Conservation (phyloP, 805 yeast species). For the Scheffersomyces ergatensis region DNA sequence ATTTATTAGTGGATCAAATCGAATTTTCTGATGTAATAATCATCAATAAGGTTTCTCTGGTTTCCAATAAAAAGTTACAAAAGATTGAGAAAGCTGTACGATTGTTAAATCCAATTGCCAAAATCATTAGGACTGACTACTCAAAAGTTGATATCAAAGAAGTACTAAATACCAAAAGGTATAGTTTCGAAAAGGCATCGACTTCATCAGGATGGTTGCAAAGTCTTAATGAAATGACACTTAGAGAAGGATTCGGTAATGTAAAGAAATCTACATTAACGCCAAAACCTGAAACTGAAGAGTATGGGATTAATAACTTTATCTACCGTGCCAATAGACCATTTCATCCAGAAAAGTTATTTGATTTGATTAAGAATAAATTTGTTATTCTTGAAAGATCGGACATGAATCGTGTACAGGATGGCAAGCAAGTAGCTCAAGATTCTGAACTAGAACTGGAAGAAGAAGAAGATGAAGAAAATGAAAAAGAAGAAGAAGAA, state of each 20-base stretch:
- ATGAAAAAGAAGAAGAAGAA: constrained; percentile 9
- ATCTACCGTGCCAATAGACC: constrained; percentile 41
- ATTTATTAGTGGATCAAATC: constrained; percentile 45
- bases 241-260: constrained; percentile 29
- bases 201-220: constrained; percentile 46
- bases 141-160: constrained; percentile 33
- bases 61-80: constrained; percentile 20
- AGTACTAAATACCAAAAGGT: constrained; percentile 34
- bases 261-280: constrained; percentile 15
- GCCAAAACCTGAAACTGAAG: constrained; percentile 47
- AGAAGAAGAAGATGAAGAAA: constrained; percentile 8
- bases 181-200: constrained; percentile 40
- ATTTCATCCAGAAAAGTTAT: constrained; percentile 44
- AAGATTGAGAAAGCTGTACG: constrained; percentile 31
- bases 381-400: constrained; percentile 24
- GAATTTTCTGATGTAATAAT: constrained; percentile 47
- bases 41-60: constrained; percentile 33
- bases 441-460: constrained; percentile 9
- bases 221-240: constrained; percentile 35
- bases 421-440: constrained; percentile 2
- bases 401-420: constrained; percentile 13
- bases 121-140: constrained; percentile 31
- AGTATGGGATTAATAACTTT: constrained; percentile 44
- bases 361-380: constrained; percentile 32
- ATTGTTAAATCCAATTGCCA: constrained; percentile 43